Evolutionary conservation across 176 grass and related monocot species (phyloP), one percentile per base, ranked within the genome.

Genomic region (Chloris gayana): DNA sequence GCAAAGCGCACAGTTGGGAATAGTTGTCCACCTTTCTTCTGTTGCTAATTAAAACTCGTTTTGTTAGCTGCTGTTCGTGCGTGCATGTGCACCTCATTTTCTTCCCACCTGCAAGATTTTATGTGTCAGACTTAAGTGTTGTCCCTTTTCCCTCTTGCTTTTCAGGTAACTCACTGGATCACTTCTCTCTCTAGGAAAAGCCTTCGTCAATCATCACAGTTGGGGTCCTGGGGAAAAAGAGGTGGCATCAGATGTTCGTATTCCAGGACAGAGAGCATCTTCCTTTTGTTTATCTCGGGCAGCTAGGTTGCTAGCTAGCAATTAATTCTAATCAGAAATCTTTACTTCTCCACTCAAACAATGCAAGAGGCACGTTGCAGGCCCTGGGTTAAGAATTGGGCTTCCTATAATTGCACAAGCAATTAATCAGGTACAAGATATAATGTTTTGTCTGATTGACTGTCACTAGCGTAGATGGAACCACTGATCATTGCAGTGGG

Each of bases 11-110:
- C 74, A 21, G 80, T 19, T 84, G 50, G 69, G 69, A 50, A 77
- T 62, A 71, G 21, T 14, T 53, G 74, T 42, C 75, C 80, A 67
- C 69, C 53, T 70, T 80, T 46, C 54, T 69, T 64, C 75, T 80
- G 81, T 61, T 84, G 62, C 76, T 62, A 84, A 84, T 84, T 84
- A 88, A 80, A 66, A n/a, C 54, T 76, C 57, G 50, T 66, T 50
- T 69, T 81, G 65, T 38, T 81, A 64, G 76, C 53, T 84, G 69
- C 76, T 81, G 66, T 77, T 41, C 37, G 37, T 71, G 35, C 59
- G 58, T 81, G 87, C 87, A 77, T 89, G 87, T 89, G 87, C 87
- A 67, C 83, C 83, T 85, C 87, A 80, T 77, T 85, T 82, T 77
- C 77, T 72, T 67, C 47, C 18, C 78, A 82, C 83, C 83, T 82